phyloP scores from a whole-genome alignment of 768 basidiomycete genomes.

The Sutorius australiensis region DNA sequence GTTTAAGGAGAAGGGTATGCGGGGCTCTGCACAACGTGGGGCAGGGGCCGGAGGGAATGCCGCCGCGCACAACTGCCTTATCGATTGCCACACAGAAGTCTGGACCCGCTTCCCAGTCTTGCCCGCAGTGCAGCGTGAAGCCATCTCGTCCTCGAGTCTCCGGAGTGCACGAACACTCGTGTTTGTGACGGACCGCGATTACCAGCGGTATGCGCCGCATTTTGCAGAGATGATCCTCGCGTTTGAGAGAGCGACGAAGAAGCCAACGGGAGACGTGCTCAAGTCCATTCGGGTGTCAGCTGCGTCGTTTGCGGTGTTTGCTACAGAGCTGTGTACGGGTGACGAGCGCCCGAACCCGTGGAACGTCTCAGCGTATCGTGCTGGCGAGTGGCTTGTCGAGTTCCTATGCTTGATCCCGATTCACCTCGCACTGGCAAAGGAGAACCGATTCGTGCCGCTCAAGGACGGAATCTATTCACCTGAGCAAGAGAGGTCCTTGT shows the following conservation, averaged over 20 bases:
- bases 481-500: conserved; percentile 46
- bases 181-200: conserved; percentile 42
- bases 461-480: conserved; percentile 54
- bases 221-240: conserved; percentile 42
- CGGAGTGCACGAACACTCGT: conserved; percentile 35
- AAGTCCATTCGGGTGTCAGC: conserved; percentile 36
- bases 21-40: conserved; percentile 12
- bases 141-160: conserved; percentile 34
- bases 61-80: conserved; percentile 45
- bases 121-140: conserved; percentile 47
- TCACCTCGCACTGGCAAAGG: conserved; percentile 55
- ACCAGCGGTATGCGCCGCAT: conserved; percentile 36
- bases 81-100: conserved; percentile 53
- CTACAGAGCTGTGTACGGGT: conserved; percentile 6
- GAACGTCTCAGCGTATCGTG: conserved; percentile 38
- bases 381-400: conserved; percentile 62
- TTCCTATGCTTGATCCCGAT: conserved; percentile 62
- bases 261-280: conserved; percentile 47
- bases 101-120: conserved; percentile 62
- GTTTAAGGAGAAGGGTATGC: conserved; percentile 43
- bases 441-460: conserved; percentile 59
- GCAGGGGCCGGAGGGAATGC: neutral
- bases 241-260: conserved; percentile 49
- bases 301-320: conserved; percentile 29
- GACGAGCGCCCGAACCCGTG: conserved; percentile 7